Conservation (phyloP, 345 rosid species). For the Salix caprea region DNA sequence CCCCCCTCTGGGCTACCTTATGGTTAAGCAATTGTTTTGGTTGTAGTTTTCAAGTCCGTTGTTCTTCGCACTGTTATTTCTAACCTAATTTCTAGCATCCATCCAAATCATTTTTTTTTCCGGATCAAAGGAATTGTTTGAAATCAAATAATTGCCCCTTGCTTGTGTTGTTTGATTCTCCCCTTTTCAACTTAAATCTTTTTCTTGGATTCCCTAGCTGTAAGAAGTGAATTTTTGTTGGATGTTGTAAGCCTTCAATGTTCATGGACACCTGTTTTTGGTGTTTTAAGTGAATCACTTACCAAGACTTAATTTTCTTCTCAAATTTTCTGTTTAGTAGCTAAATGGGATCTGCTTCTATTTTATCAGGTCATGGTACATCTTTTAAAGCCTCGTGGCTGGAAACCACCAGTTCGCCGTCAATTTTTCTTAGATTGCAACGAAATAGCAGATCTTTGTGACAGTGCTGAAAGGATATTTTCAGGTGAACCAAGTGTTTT, state of each 20-base stretch:
- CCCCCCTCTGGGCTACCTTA: not conserved
- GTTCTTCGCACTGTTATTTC: not conserved
- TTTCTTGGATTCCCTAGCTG: slow-evolving; percentile 14
- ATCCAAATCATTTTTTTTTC: not conserved
- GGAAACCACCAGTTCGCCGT: slow-evolving; percentile 96
- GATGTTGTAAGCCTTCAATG: slow-evolving; percentile 15
- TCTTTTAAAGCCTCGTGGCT: slow-evolving; percentile 92
- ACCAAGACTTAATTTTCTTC: not conserved
- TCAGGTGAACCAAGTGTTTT: slow-evolving; percentile 80
- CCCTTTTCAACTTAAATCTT: not conserved
- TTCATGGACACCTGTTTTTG: not conserved
- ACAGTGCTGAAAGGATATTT: slow-evolving; percentile 78
- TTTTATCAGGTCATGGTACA: slow-evolving; percentile 64
- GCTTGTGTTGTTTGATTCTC: slow-evolving; percentile 4
- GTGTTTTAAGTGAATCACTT: slow-evolving; percentile 5
- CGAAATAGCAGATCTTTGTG: slow-evolving; percentile 94
- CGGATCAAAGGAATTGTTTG: not conserved
- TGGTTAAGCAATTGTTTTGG: not conserved
- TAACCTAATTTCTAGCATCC: not conserved
- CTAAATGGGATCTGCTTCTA: not conserved
- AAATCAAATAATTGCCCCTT: not conserved
- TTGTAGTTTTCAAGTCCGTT: not conserved
- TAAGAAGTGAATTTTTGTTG: slow-evolving; percentile 9
- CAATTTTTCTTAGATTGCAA: slow-evolving; percentile 95
- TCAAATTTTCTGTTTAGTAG: not conserved